A percentile compares a stretch with the other conserved stretches of the same genome.
Conservation (phyloP, 257 asterid genomes). For the Penstemon newberryi region DNA sequence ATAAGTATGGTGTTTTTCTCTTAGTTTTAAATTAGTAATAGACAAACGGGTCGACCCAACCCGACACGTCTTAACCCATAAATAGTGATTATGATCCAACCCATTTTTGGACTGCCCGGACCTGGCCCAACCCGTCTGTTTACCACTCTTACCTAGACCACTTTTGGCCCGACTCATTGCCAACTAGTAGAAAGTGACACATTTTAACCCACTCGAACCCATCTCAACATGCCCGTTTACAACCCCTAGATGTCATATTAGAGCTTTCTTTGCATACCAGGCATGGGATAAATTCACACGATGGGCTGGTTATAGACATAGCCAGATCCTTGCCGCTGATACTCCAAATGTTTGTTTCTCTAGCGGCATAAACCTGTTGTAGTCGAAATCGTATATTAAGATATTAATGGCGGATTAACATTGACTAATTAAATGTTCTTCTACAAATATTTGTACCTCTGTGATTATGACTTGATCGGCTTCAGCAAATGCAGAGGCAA, state of each 20-base stretch:
- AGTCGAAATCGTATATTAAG: neutral
- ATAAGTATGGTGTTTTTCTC: too few relatives aligned
- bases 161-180: neutral
- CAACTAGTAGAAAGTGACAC: neutral
- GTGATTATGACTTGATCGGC: constrained; percentile 39
- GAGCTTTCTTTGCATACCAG: constrained; percentile 27
- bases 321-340: constrained; percentile 38
- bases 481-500: constrained; percentile 37
- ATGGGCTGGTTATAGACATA: constrained; percentile 30
- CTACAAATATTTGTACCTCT: constrained; percentile 32
- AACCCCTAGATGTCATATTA: too few relatives aligned
- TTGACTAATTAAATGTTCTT: neutral
- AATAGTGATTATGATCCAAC: too few relatives aligned
- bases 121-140: too few relatives aligned
- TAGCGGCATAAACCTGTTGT: constrained; percentile 37
- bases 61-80: too few relatives aligned
- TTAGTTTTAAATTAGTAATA: too few relatives aligned
- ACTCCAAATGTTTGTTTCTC: constrained; percentile 36
- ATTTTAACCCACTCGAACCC: neutral
- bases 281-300: constrained; percentile 37
- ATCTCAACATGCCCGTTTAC: too few relatives aligned
- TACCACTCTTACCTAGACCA: too few relatives aligned
- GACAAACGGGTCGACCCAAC: too few relatives aligned
- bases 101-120: too few relatives aligned
- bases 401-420: neutral